Percentiles rank a stretch among this genome's conserved stretches.
Conservation (phyloP, 23 red algal genomes). For the Agarophyton chilense region DNA sequence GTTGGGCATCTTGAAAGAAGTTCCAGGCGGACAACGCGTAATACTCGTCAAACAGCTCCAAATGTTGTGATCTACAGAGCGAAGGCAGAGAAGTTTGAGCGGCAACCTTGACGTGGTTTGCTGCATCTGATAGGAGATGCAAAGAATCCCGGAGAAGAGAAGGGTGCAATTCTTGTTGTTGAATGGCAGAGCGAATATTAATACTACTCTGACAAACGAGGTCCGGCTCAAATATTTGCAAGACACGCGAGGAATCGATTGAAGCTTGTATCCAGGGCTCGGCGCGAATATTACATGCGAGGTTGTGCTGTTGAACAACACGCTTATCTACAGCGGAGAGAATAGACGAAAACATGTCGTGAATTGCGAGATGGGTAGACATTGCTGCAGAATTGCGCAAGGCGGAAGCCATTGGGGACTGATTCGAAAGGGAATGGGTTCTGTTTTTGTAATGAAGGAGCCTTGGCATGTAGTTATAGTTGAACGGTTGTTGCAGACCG, state of each 20-base stretch:
- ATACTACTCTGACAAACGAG: neutral
- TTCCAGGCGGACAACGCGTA: neutral
- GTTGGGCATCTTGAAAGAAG: neutral
- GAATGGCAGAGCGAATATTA: neutral
- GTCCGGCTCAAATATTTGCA: neutral
- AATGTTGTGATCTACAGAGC: neutral
- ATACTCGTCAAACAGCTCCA: neutral
- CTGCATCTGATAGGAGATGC: neutral
- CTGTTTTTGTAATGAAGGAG: neutral
- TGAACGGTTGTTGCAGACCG: neutral
- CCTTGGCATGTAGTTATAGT: neutral
- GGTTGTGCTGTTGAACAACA: neutral
- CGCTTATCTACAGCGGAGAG: neutral
- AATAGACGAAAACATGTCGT: neutral
- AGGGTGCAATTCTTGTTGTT: neutral
- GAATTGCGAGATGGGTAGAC: neutral
- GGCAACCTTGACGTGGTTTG: neutral
- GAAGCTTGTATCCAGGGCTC: neutral
- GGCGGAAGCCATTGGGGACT: neutral
- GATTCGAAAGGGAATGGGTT: neutral
- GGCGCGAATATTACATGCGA: conserved; percentile 4
- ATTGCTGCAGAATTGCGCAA: neutral
- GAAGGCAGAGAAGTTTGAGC: neutral
- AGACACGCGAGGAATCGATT: neutral
- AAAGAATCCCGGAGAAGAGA: neutral